A percentile compares a stretch with the other conserved stretches of the same genome.
These are phyloP conservation scores for Colletotrichum euphorbiae DNA, from an alignment of 2,329 filamentous ascomycete genomes.

Conservation along the genomic window DNA sequence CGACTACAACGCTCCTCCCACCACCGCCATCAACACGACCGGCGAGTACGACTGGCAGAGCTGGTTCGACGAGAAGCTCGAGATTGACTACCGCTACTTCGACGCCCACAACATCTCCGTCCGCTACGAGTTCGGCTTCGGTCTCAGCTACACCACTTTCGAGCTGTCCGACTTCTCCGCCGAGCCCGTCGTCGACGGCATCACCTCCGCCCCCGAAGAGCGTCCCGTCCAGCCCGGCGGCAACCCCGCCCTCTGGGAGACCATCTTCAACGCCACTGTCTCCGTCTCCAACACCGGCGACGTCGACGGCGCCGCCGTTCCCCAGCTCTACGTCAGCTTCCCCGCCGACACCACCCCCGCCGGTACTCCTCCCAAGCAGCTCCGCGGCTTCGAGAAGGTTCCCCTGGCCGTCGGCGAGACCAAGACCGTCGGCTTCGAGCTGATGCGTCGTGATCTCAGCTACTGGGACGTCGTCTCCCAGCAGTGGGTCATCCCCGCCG, in stretches of 20 bases:
- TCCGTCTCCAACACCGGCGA: conserved; percentile 63
- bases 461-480: conserved; percentile 60
- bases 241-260: conserved; percentile 65
- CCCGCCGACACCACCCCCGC: conserved; percentile 49
- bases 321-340: conserved; percentile 67
- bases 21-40: conserved; percentile 51
- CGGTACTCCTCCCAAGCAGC: conserved; percentile 60
- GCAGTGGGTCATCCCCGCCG: conserved; percentile 53
- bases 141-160: conserved; percentile 77
- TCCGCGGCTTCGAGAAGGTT: conserved; percentile 65
- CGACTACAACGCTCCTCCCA: conserved; percentile 57
- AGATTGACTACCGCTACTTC: conserved; percentile 76
- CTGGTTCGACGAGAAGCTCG: conserved; percentile 71
- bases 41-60: conserved; percentile 56
- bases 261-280: conserved; percentile 59
- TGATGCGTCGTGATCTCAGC: conserved; percentile 61
- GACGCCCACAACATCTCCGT: conserved; percentile 69
- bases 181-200: conserved; percentile 39
- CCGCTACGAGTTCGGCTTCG: conserved; percentile 75
- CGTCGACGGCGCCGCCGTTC: conserved; percentile 60
- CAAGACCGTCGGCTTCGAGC: conserved; percentile 55
- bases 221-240: conserved; percentile 61
- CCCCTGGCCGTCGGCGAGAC: conserved; percentile 55
- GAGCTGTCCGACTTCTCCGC: conserved; percentile 54
- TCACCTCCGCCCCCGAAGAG: conserved; percentile 47